phyloP scores from a whole-genome alignment of 2,329 filamentous ascomycete species.

The Xylariomycetidae sp. region DNA sequence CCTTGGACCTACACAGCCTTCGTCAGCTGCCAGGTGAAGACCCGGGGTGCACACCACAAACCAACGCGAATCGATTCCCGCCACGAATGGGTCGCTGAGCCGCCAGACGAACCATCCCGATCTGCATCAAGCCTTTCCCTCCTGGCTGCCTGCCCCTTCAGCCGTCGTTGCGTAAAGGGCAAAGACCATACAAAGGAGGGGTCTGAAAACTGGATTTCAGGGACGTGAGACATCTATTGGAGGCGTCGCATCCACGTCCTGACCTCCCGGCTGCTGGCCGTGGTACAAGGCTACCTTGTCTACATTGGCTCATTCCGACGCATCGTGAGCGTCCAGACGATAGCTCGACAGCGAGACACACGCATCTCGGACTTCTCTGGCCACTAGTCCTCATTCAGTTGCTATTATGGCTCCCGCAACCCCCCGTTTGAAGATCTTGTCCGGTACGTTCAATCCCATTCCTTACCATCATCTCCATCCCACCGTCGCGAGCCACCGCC shows the following conservation, averaged over 20 bases:
- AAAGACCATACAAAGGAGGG: constrained; percentile 13
- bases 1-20: background rate
- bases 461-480: constrained; percentile 12
- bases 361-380: constrained; percentile 13
- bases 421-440: constrained; percentile 55
- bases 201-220: constrained; percentile 19
- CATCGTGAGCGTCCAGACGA: constrained; percentile 20
- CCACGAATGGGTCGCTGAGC: constrained; percentile 20
- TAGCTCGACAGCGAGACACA: constrained; percentile 20
- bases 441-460: constrained; percentile 43
- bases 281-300: constrained; percentile 23
- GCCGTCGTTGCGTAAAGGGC: constrained; percentile 16
- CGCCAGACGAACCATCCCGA: constrained; percentile 19
- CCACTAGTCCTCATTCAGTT: constrained; percentile 31
- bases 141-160: constrained; percentile 15
- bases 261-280: constrained; percentile 17
- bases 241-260: constrained; percentile 22
- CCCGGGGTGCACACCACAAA: constrained; percentile 17
- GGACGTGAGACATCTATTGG: constrained; percentile 21
- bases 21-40: constrained; percentile 1
- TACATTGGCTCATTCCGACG: constrained; percentile 22
- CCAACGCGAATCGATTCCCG: constrained; percentile 19
- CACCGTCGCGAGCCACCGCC: constrained; percentile 7
- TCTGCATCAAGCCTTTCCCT: constrained; percentile 20
- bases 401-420: constrained; percentile 53